Evolutionary conservation across 2,329 filamentous ascomycete genomes (phyloP).

Genomic region (Zymoseptoria passerinii): DNA sequence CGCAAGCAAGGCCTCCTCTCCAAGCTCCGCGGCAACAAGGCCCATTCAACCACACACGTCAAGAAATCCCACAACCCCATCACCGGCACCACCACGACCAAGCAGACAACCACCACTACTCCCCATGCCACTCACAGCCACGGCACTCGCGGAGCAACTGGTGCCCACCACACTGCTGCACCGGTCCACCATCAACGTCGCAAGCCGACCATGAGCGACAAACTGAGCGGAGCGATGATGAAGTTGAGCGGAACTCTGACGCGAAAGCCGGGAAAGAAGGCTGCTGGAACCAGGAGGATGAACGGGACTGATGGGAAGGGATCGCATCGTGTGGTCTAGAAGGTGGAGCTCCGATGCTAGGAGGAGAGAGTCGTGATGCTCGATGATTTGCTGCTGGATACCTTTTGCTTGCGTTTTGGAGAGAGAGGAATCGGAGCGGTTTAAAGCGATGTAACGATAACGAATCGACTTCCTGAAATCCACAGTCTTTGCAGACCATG

Average conservation of each 20-base stretch:
- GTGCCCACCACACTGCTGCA: conserved; percentile 23
- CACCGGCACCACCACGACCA: conserved; percentile 33
- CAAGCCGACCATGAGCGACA: conserved; percentile 61
- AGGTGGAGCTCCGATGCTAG: neutral
- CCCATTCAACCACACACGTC: conserved; percentile 36
- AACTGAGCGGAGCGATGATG: conserved; percentile 66
- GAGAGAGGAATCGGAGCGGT: too few species aligned
- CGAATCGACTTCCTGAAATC: too few species aligned
- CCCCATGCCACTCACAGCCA: conserved; percentile 17
- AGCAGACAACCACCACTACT: conserved; percentile 26
- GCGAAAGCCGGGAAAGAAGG: conserved; percentile 60
- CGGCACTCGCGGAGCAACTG: conserved; percentile 6
- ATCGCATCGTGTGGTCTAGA: conserved; percentile 9
- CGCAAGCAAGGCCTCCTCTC: conserved; percentile 45
- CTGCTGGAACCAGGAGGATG: conserved; percentile 29
- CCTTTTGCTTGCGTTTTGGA: neutral
- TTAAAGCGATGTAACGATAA: too few species aligned
- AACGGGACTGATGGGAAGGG: conserved; percentile 30
- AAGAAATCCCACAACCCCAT: conserved; percentile 35
- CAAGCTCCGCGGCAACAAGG: conserved; percentile 40
- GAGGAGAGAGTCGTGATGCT: neutral
- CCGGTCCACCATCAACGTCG: conserved; percentile 57
- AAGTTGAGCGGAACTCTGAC: conserved; percentile 65
- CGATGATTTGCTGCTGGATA: neutral
- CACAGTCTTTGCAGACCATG: too few species aligned